Percentiles rank a stretch among this genome's conserved stretches.
Conservation (phyloP, 495 filamentous ascomycete species). For the Neurospora cerealis region DNA sequence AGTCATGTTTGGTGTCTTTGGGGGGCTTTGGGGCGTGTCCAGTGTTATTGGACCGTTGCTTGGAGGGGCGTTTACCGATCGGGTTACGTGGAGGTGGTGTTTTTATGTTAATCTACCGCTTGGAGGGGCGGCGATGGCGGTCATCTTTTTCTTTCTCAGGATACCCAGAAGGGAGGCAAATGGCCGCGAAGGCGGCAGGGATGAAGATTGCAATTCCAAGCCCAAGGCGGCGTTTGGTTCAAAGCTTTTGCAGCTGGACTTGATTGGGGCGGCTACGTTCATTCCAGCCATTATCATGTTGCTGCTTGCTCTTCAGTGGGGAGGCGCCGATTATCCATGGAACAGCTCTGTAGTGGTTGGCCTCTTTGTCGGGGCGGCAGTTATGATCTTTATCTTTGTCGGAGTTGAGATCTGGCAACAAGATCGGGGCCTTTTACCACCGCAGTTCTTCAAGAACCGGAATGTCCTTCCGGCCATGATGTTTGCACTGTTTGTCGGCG, state of each 20-base stretch:
- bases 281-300: conserved; percentile 60
- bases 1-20: too few species aligned
- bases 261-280: conserved; percentile 52
- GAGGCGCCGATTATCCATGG: conserved; percentile 59
- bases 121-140: conserved; percentile 49
- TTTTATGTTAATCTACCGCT: conserved; percentile 71
- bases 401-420: conserved; percentile 37
- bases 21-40: too few species aligned
- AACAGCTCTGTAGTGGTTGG: conserved; percentile 51
- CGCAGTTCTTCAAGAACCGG: too few species aligned
- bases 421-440: conserved; percentile 28
- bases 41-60: conserved; percentile 15
- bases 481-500: too few species aligned
- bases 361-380: conserved; percentile 52
- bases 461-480: too few species aligned
- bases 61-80: conserved; percentile 21
- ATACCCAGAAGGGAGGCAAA: not conserved
- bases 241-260: conserved; percentile 45
- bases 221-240: too few species aligned
- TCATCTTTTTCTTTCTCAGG: conserved; percentile 42
- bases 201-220: too few species aligned
- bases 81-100: conserved; percentile 54
- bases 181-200: too few species aligned
- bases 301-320: conserved; percentile 75
- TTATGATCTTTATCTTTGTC: conserved; percentile 49